A percentile compares a stretch with the other conserved stretches of the same genome.
Conservation (phyloP, 208 protist genomes). For the Trypanosoma cruzi region DNA sequence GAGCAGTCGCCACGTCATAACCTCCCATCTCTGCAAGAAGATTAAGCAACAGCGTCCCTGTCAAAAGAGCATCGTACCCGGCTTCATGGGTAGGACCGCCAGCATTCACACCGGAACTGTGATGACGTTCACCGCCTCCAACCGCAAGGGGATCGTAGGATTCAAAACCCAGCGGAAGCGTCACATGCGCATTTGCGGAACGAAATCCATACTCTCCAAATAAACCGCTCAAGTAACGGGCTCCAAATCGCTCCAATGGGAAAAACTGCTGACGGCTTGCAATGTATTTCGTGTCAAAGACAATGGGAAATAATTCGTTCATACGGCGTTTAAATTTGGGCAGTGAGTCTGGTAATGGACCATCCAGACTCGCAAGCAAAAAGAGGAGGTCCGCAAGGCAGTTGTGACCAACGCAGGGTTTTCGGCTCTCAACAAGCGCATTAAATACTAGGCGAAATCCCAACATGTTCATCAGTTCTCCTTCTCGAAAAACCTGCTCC, state of each 20-base stretch:
- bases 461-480: constrained; percentile 49
- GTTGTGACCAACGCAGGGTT: constrained; percentile 83
- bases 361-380: constrained; percentile 50
- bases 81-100: constrained; percentile 50
- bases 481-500: constrained; percentile 25
- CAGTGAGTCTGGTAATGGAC: constrained; percentile 43
- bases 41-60: constrained; percentile 67
- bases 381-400: constrained; percentile 82
- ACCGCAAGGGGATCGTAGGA: constrained; percentile 55
- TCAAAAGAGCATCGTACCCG: constrained; percentile 76
- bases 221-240: constrained; percentile 44
- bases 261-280: constrained; percentile 41
- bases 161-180: constrained; percentile 65
- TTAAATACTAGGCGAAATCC: constrained; percentile 73
- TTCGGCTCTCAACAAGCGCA: constrained; percentile 54
- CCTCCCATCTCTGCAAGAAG: constrained; percentile 53
- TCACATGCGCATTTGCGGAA: constrained; percentile 42
- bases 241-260: constrained; percentile 38
- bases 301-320: constrained; percentile 50
- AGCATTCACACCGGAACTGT: neutral
- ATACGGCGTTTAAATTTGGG: constrained; percentile 47
- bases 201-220: constrained; percentile 55
- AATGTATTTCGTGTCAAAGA: constrained; percentile 74
- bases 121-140: constrained; percentile 13
- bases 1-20: constrained; percentile 23